Conservation (phyloP, 768 basidiomycete genomes). For the Suillus subalutaceus region DNA sequence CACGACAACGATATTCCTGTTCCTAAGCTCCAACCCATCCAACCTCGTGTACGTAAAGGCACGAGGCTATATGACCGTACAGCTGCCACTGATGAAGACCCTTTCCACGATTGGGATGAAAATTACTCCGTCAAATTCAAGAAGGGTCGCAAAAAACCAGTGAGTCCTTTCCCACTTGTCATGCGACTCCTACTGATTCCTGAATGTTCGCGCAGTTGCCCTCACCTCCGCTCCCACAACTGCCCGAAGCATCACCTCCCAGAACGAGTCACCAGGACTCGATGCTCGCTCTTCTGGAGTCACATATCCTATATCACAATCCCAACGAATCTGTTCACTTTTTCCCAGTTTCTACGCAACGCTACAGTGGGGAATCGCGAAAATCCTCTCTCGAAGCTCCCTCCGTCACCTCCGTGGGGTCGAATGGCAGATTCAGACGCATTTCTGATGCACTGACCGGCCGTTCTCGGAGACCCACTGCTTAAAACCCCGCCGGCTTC, state of each 20-base stretch:
- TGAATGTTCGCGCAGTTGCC: conserved; percentile 22
- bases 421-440: conserved; percentile 23
- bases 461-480: conserved; percentile 28
- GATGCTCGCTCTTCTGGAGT: conserved; percentile 35
- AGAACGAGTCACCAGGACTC: conserved; percentile 34
- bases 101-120: conserved; percentile 38
- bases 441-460: conserved; percentile 19
- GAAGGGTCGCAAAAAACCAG: conserved; percentile 19
- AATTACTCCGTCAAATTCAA: conserved; percentile 33
- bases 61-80: conserved; percentile 33
- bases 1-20: conserved; percentile 30
- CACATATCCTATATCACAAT: conserved; percentile 28
- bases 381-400: conserved; percentile 33
- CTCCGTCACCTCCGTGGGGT: conserved; percentile 30
- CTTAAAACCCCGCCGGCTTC: conserved; percentile 11
- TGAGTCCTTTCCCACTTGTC: conserved; percentile 16
- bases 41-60: conserved; percentile 35
- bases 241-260: conserved; percentile 15
- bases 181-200: conserved; percentile 8
- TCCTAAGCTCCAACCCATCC: conserved; percentile 32
- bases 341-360: conserved; percentile 36
- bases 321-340: conserved; percentile 36
- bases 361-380: conserved; percentile 30
- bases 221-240: conserved; percentile 31
- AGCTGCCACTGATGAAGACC: conserved; percentile 37